Conservation (phyloP, 306 rosid genomes). For the Trichosanthes truncata region DNA sequence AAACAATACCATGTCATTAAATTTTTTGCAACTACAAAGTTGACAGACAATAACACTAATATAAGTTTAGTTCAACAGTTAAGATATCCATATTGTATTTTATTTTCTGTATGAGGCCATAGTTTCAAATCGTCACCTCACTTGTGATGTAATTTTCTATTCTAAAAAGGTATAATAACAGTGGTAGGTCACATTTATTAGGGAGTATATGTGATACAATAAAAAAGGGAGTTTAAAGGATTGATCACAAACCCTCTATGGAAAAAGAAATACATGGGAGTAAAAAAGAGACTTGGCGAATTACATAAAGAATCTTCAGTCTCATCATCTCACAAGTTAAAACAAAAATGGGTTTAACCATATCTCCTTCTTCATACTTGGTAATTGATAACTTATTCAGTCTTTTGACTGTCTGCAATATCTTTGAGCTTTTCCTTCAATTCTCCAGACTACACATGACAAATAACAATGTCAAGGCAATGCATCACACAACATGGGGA, state of each 20-base stretch:
- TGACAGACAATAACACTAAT: too few species aligned
- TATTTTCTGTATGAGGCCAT: too few species aligned
- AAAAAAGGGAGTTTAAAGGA: neutral
- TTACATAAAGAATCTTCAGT: neutral
- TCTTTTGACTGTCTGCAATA: conserved; percentile 17
- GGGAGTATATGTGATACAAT: neutral
- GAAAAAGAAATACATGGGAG: neutral
- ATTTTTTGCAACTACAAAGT: neutral
- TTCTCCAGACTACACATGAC: conserved; percentile 48
- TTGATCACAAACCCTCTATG: neutral
- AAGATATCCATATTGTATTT: too few species aligned
- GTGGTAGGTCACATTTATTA: conserved; percentile 1
- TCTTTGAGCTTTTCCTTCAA: conserved; percentile 48
- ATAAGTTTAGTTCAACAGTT: too few species aligned
- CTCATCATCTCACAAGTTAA: neutral
- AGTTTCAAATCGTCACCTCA: too few species aligned
- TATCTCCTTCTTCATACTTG: neutral
- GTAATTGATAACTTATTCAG: conserved; percentile 11
- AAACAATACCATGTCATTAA: too few species aligned
- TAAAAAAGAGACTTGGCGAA: neutral
- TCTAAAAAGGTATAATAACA: neutral
- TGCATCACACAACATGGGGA: conserved; percentile 7
- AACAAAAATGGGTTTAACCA: neutral
- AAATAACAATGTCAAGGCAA: conserved; percentile 9
- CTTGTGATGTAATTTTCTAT: too few species aligned